Conservation (phyloP, 768 basidiomycete genomes). For the Suillus clintonianus region DNA sequence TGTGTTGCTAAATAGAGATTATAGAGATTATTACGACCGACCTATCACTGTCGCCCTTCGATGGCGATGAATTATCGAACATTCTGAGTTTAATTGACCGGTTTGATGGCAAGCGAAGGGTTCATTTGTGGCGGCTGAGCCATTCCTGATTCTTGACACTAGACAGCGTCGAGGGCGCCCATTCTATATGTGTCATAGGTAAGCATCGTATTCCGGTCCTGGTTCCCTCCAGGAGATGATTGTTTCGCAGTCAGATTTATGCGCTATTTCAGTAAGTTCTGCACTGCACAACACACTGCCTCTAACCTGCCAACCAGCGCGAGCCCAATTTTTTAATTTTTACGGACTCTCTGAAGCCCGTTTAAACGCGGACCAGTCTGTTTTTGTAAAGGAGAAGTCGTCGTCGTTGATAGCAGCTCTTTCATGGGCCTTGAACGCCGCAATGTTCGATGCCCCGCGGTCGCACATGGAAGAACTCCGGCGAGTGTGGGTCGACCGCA, state of each 20-base stretch:
- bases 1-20: slow-evolving; percentile 16
- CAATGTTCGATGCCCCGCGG: slow-evolving; percentile 47
- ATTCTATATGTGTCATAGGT: slow-evolving; percentile 6
- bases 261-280: slow-evolving; percentile 41
- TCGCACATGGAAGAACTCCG: slow-evolving; percentile 42
- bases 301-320: slow-evolving; percentile 13
- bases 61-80: slow-evolving; percentile 2
- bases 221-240: background rate
- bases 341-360: slow-evolving; percentile 49
- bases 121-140: background rate
- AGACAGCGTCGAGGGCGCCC: background rate
- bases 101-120: background rate
- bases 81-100: slow-evolving; percentile 10
- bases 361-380: slow-evolving; percentile 44
- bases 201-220: background rate
- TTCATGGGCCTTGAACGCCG: background rate
- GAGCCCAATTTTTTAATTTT: slow-evolving; percentile 43
- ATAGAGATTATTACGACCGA: slow-evolving; percentile 8
- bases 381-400: slow-evolving; percentile 21
- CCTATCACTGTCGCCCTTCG: slow-evolving; percentile 9
- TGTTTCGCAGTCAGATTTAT: slow-evolving; percentile 42
- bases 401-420: slow-evolving; percentile 6
- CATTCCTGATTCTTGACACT: background rate
- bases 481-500: slow-evolving; percentile 45
- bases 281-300: background rate